A percentile compares a stretch with the other conserved stretches of the same genome.
Conservation (phyloP, 139 green algal genomes). For the Micractinium conductrix region DNA sequence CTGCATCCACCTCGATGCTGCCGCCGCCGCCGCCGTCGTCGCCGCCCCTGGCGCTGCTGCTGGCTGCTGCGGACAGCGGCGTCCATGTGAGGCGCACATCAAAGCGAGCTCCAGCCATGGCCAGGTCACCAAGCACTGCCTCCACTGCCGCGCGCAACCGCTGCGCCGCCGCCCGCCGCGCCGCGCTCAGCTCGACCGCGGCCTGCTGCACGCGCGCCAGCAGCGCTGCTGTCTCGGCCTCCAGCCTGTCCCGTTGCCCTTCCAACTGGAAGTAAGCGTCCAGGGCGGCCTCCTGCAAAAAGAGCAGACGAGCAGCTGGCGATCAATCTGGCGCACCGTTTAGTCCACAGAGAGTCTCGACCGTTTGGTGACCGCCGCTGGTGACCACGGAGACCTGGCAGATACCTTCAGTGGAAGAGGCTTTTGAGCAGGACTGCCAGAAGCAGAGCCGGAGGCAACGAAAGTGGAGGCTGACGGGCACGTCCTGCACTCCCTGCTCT, state of each 20-base stretch:
- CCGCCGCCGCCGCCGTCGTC: background rate
- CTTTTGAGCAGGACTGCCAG: background rate
- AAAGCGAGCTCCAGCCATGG: conserved; percentile 76
- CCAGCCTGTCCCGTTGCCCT: conserved; percentile 45
- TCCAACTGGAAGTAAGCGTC: conserved; percentile 64
- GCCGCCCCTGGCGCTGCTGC: background rate
- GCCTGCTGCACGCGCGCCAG: background rate
- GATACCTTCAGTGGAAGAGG: no score
- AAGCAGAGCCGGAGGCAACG: background rate
- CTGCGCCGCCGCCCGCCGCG: conserved; percentile 53
- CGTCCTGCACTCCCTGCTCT: no score
- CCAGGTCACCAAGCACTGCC: conserved; percentile 65
- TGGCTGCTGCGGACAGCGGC: background rate
- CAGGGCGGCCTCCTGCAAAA: conserved; percentile 45
- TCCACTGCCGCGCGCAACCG: conserved; percentile 67
- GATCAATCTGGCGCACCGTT: background rate
- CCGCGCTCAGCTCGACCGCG: conserved; percentile 41
- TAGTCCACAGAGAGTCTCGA: background rate
- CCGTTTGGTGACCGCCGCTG: background rate
- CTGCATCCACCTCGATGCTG: background rate
- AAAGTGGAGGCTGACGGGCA: no score
- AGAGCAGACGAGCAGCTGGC: background rate
- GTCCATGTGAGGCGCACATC: conserved; percentile 72
- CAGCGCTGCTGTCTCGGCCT: conserved; percentile 27
- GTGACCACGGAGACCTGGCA: no score